phyloP scores from a whole-genome alignment of 1,284 basidiomycete genomes.

The Leccinum laetum region DNA sequence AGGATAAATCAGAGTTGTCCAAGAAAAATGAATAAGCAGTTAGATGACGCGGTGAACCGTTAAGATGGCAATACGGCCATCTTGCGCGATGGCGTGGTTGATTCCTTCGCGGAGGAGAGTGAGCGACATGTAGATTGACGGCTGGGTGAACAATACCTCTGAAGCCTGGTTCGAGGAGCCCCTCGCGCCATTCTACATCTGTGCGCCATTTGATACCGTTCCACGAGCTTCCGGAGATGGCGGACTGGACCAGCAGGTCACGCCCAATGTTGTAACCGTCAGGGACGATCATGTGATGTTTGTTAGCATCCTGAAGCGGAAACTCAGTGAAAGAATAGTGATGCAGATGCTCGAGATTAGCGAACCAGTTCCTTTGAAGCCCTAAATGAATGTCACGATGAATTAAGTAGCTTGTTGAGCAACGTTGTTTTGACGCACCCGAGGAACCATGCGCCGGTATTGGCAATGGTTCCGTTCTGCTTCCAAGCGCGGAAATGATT shows the following conservation, averaged over 20 bases:
- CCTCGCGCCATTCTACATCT: constrained; percentile 70
- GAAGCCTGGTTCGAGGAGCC: constrained; percentile 62
- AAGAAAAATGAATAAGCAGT: constrained; percentile 5
- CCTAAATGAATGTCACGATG: constrained; percentile 40
- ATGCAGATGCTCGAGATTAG: not conserved
- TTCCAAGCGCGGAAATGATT: constrained; percentile 71
- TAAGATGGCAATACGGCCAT: constrained; percentile 75
- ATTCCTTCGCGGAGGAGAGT: constrained; percentile 47
- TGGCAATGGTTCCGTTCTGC: constrained; percentile 65
- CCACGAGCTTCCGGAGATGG: constrained; percentile 60
- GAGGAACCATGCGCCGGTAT: constrained; percentile 72
- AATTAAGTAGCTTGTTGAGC: not conserved
- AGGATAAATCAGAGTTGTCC: not conserved
- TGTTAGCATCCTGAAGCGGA: constrained; percentile 51
- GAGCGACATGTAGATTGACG: not conserved
- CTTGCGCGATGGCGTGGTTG: constrained; percentile 78
- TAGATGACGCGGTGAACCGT: constrained; percentile 52
- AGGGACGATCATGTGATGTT: constrained; percentile 69
- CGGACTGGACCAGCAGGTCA: constrained; percentile 68
- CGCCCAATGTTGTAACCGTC: constrained; percentile 80
- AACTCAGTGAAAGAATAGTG: not conserved
- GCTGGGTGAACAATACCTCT: constrained; percentile 43
- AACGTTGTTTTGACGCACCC: constrained; percentile 43
- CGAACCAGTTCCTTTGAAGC: constrained; percentile 70
- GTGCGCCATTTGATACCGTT: constrained; percentile 69